Base-by-base conservation (phyloP, 2,329 filamentous ascomycete species). In the Fusarium sp. region DNA sequence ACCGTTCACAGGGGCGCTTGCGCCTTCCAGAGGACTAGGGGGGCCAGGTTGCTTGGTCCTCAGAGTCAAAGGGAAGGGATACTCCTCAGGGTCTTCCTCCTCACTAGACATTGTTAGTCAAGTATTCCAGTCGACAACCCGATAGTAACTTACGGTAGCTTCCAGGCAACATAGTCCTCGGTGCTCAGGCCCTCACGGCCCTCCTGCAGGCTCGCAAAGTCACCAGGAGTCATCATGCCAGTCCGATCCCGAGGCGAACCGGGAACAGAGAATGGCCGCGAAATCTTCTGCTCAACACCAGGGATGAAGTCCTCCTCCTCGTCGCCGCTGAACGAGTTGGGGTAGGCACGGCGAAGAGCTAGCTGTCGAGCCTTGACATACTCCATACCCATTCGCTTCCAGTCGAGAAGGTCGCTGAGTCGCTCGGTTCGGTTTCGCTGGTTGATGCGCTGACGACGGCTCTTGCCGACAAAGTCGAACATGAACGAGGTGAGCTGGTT, bases 301-400 rank as follows among this genome's bases (percentile, higher is more conserved):
- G 95, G 94, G 80, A 98, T 98, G 84, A 95, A 97, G 81, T 97
- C 94, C 73, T 94, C 94, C 68, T 95, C 93, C 65, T 95, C 93
- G 18, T 95, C 93, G 64, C 91, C 90, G 50, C 90, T 89, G 82
- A 98, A 99, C 4, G 95, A 96, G 62, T 89, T 88, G 59, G 97
- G 96, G 83, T 98, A 99, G 22, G 97, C 97, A 83, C 97, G 91
- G 79, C 97, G 90, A 73, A 99, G 87, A 27, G 97, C 97, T 80
- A 99, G 85, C 83, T 98, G 97, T 58, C 97, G 91, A 37, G 97
- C 97, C 88, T 98, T 99, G 85, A 98, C 95, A 81, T 99, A 99
- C 85, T 99, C 97, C 92, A 98, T 93, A 24, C 97, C 97, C 97
- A 99, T 99, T 59, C 97, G 91, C 89, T 98, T 98, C 97, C 97